These are phyloP conservation scores for Ascosphaera aggregata DNA, from an alignment of 2,329 filamentous ascomycete genomes.

Conservation along the genomic window DNA sequence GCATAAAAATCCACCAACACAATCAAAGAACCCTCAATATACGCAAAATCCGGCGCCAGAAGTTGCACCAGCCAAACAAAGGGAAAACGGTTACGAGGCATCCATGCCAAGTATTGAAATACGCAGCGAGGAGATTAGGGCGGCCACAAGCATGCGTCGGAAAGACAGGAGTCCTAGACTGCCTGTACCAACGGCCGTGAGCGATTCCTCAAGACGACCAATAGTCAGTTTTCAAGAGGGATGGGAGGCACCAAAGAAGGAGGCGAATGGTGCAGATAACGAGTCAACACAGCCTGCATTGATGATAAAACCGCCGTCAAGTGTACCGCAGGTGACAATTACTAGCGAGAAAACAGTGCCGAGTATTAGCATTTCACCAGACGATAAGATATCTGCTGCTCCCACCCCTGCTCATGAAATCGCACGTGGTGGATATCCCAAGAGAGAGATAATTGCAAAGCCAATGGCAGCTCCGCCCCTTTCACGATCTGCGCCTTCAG, in stretches of 20 bases:
- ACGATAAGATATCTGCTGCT: neutral
- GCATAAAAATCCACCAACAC: constrained; percentile 59
- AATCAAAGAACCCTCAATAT: constrained; percentile 63
- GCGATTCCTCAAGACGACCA: constrained; percentile 68
- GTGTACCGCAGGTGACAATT: constrained; percentile 4
- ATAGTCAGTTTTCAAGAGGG: constrained; percentile 91
- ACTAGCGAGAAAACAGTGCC: constrained; percentile 24
- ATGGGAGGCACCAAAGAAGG: constrained; percentile 39
- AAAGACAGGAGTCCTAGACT: constrained; percentile 71
- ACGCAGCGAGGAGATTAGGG: constrained; percentile 64
- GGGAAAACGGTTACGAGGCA: constrained; percentile 15
- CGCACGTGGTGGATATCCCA: neutral
- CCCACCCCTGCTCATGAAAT: neutral
- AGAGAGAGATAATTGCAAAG: neutral
- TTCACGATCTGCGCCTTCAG: neutral
- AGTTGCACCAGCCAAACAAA: constrained; percentile 8
- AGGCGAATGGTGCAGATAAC: constrained; percentile 9
- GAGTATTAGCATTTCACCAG: constrained; percentile 25
- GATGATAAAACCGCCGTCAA: constrained; percentile 5
- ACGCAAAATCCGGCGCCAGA: constrained; percentile 36
- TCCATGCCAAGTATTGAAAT: constrained; percentile 48
- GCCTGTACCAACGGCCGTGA: constrained; percentile 74
- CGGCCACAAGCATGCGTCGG: constrained; percentile 71
- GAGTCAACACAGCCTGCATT: constrained; percentile 5
- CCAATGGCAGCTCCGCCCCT: neutral